A percentile compares a stretch with the other conserved stretches of the same genome.
These are phyloP conservation scores for Gracilaria vermiculophylla DNA, from an alignment of 23 red algal species.

Conservation along the genomic window DNA sequence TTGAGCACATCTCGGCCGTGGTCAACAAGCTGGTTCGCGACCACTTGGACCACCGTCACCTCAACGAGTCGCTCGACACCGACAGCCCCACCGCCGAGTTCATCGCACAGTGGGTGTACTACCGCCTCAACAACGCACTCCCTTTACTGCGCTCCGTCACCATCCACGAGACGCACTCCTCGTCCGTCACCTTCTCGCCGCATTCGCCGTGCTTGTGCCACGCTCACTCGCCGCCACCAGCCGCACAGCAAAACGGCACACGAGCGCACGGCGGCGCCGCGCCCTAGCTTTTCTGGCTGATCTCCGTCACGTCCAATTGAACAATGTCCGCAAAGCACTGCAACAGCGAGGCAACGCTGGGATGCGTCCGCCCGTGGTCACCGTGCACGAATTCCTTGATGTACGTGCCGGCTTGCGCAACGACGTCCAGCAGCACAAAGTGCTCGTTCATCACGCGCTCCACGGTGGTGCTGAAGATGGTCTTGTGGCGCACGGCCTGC, in stretches of 20 bases:
- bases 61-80: slow-evolving; percentile 89
- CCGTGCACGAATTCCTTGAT: slow-evolving; percentile 97
- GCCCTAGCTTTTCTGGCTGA: neutral
- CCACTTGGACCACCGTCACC: slow-evolving; percentile 88
- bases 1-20: slow-evolving; percentile 65
- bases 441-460: slow-evolving; percentile 13
- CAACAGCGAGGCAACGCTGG: slow-evolving; percentile 54
- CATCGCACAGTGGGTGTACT: slow-evolving; percentile 87
- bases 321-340: slow-evolving; percentile 75
- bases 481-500: slow-evolving; percentile 30
- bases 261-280: neutral
- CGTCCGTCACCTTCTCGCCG: slow-evolving; percentile 30
- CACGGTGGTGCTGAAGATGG: neutral
- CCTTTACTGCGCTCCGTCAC: slow-evolving; percentile 58
- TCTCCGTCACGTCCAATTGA: slow-evolving; percentile 80
- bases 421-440: slow-evolving; percentile 63
- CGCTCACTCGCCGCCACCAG: no score
- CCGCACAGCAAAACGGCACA: no score
- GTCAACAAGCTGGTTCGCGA: slow-evolving; percentile 43
- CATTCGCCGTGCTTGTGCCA: neutral
- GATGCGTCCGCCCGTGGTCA: slow-evolving; percentile 72
- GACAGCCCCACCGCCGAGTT: slow-evolving; percentile 97
- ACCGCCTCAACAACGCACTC: slow-evolving; percentile 43
- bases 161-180: slow-evolving; percentile 40
- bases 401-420: slow-evolving; percentile 82